Evolutionary conservation across 78 protist species (phyloP).

Genomic region (Dictyostelium purpureum): DNA sequence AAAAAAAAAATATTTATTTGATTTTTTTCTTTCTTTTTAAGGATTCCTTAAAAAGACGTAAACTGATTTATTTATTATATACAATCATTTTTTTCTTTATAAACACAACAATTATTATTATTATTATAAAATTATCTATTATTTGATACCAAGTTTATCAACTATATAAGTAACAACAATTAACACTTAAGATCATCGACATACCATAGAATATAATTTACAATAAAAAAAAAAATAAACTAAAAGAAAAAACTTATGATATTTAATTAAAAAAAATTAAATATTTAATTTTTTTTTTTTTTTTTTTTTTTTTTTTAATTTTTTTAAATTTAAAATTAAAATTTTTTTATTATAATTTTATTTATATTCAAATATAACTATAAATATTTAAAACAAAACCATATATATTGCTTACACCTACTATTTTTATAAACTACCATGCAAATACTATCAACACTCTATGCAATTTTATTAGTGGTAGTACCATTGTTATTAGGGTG

Average conservation of each 20-base stretch:
- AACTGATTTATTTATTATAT: no score
- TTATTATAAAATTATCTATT: no score
- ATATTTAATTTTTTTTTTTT: neutral
- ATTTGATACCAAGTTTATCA: no score
- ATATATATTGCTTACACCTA: no score
- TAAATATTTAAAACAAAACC: neutral
- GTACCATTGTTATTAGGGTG: conserved; percentile 38
- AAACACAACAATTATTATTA: no score
- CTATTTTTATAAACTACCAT: neutral
- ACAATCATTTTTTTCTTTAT: neutral
- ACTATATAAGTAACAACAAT: no score
- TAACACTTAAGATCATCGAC: no score
- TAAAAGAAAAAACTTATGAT: neutral
- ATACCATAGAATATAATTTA: no score
- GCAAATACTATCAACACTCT: conserved; percentile 7
- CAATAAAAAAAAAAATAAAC: neutral
- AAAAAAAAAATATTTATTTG: neutral
- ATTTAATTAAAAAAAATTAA: neutral
- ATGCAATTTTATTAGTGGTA: conserved; percentile 18
- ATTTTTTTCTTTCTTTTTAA: no score
- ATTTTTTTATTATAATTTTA: neutral
- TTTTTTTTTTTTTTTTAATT: neutral
- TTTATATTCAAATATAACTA: neutral
- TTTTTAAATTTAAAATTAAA: neutral
- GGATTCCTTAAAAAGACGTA: neutral